Conservation (phyloP, 768 basidiomycete genomes). For the Naganishia randhawae region DNA sequence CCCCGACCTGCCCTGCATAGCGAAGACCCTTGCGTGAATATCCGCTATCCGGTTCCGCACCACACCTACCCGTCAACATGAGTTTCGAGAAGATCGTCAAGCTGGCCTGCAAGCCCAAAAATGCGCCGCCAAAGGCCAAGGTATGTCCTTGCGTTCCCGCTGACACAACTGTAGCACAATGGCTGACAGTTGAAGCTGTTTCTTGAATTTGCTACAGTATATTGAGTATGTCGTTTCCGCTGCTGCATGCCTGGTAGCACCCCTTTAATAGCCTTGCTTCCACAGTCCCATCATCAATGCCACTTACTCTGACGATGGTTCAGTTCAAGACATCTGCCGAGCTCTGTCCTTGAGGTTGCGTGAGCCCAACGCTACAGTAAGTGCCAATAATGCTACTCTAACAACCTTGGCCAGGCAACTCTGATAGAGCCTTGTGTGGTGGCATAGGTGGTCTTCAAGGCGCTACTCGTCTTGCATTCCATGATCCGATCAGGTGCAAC, state of each 20-base stretch:
- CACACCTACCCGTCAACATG: conserved; percentile 29
- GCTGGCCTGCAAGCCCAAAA: conserved; percentile 94
- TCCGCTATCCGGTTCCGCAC: neutral
- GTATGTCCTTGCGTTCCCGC: conserved; percentile 54
- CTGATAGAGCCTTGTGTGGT: neutral
- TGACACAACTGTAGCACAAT: neutral
- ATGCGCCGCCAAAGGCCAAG: conserved; percentile 92
- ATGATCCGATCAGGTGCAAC: conserved; percentile 97
- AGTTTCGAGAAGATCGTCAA: conserved; percentile 70
- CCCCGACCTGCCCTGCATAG: too few species aligned
- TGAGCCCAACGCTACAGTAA: conserved; percentile 85
- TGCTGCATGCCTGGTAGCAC: neutral
- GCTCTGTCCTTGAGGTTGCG: conserved; percentile 76
- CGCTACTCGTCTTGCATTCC: conserved; percentile 86
- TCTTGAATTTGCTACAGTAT: neutral
- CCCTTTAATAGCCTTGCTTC: too few species aligned
- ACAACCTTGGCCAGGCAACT: neutral
- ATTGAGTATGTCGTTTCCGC: conserved; percentile 8
- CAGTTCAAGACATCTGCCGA: conserved; percentile 86
- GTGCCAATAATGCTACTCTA: conserved; percentile 41
- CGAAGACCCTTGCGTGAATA: neutral
- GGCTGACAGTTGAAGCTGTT: neutral
- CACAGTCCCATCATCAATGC: conserved; percentile 77
- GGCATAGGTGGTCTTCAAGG: conserved; percentile 90
- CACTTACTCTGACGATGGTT: conserved; percentile 93